Evolutionary conservation across 148 eudicot species (phyloP), one percentile per base, ranked within the genome.

Genomic region (Camellia japonica): DNA sequence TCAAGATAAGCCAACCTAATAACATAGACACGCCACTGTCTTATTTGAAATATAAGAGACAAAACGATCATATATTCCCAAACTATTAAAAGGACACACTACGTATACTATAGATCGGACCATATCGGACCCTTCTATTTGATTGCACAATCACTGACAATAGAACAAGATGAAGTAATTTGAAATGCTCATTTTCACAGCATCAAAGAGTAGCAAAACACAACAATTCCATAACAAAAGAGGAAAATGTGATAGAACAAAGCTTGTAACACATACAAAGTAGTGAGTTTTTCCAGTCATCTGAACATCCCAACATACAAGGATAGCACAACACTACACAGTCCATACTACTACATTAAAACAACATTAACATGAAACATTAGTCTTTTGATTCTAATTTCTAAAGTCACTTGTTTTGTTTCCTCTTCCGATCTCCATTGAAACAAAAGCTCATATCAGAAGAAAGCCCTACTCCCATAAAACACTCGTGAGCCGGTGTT

Each of bases 391-490:
- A 88, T 78, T 82, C 88, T 87, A 93, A 86, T 78, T 82, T 71
- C 91, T 87, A 86, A 82, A 81, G 51, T 88, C 87, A 49, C 18
- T 90, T 87, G 87, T 91, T 84, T 87, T 79, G 68, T 56, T 61
- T 68, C 79, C 68, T 70, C 73, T 67, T 75, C 82, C 38, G 46
- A 73, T 78, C 61, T 63, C 38, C 38, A 54, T 41, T 42, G 55
- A 69, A 78, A 20, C 81, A 68, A 78, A 78, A 78, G 79, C 77
- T 92, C 81, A 1, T 1, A 30, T 30, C 38, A 94, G 91, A 94
- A 94, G 95, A 94, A 94, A 78, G 98, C 97, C 72, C 98, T 82
- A 80, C 98, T 94, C 65, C 98, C 98, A 76, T 94, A 94, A 60
- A 92, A 93, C 23, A 94, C 95, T 12, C 93, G 91, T 7, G 94